These are phyloP conservation scores for Fusarium euwallaceae DNA, from an alignment of 2,329 filamentous ascomycete genomes.

Conservation along the genomic window DNA sequence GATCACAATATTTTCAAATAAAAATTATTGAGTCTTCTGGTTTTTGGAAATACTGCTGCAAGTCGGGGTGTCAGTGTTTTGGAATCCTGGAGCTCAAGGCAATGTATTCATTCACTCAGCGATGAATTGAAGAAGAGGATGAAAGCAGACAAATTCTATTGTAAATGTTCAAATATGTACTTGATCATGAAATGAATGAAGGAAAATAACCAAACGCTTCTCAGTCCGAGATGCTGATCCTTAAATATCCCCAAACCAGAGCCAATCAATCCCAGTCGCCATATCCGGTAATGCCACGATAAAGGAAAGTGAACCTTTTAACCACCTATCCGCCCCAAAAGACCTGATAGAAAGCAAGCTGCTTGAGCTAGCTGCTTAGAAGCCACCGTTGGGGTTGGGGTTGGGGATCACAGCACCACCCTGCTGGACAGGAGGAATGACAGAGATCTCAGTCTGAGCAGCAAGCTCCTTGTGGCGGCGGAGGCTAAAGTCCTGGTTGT, in stretches of 20 bases:
- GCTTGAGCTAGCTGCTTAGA: conserved; percentile 42
- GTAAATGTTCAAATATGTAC: conserved; percentile 9
- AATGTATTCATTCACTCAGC: not conserved
- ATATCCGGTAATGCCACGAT: not conserved
- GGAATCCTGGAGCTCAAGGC: not conserved
- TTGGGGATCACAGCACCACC: conserved; percentile 56
- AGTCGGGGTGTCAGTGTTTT: not conserved
- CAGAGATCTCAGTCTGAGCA: conserved; percentile 47
- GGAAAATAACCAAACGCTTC: conserved; percentile 12
- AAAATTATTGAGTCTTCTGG: not conserved
- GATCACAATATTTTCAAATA: not conserved
- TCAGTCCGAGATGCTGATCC: conserved; percentile 5
- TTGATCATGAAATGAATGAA: conserved; percentile 13
- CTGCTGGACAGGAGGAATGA: conserved; percentile 50
- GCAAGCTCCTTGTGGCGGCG: conserved; percentile 54
- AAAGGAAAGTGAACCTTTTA: conserved; percentile 2
- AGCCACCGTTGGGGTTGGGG: conserved; percentile 57
- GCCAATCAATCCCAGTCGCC: not conserved
- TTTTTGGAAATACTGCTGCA: not conserved
- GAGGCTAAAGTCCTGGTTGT: conserved; percentile 54
- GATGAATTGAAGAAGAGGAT: not conserved
- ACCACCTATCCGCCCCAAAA: not conserved
- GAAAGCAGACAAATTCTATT: not conserved
- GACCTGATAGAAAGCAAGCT: not conserved
- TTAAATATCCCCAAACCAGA: not conserved